Conservation (phyloP, 2,329 filamentous ascomycete genomes). For the Alternaria angustiovoidea region DNA sequence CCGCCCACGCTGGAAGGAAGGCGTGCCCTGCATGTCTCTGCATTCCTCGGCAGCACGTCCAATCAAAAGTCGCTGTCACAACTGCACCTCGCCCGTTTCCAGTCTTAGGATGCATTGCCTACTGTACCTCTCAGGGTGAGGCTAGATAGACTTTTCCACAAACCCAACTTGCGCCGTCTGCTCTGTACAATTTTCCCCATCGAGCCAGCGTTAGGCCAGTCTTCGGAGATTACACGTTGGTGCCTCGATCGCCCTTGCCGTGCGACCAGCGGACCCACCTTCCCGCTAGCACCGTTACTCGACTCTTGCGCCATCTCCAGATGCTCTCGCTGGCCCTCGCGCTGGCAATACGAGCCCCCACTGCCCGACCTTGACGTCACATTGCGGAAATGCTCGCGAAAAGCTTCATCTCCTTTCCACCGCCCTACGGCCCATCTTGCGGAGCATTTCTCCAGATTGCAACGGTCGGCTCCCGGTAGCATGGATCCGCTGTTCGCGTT, state of each 20-base stretch:
- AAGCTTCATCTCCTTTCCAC: slow-evolving; percentile 15
- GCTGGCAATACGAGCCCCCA: slow-evolving; percentile 4
- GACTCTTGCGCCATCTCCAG: slow-evolving; percentile 16
- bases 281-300: slow-evolving; percentile 19
- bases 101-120: background rate
- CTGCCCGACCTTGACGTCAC: slow-evolving; percentile 27
- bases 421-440: slow-evolving; percentile 13
- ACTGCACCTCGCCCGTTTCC: background rate
- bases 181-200: slow-evolving; percentile 24
- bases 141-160: background rate
- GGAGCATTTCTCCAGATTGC: slow-evolving; percentile 3
- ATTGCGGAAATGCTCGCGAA: slow-evolving; percentile 4
- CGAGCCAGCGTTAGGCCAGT: slow-evolving; percentile 11
- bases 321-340: slow-evolving; percentile 4
- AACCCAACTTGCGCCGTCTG: background rate
- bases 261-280: slow-evolving; percentile 26
- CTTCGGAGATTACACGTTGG: slow-evolving; percentile 38
- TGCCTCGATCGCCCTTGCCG: slow-evolving; percentile 34
- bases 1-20: slow-evolving; percentile 24
- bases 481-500: slow-evolving; percentile 1
- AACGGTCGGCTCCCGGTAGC: background rate
- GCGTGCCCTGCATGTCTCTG: slow-evolving; percentile 26
- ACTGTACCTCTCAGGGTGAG: background rate
- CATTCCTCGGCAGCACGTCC: slow-evolving; percentile 21
- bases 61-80: slow-evolving; percentile 8